Percentiles rank a stretch among this genome's conserved stretches.
Conservation (phyloP, 306 rosid genomes). For the Trifolium repens region DNA sequence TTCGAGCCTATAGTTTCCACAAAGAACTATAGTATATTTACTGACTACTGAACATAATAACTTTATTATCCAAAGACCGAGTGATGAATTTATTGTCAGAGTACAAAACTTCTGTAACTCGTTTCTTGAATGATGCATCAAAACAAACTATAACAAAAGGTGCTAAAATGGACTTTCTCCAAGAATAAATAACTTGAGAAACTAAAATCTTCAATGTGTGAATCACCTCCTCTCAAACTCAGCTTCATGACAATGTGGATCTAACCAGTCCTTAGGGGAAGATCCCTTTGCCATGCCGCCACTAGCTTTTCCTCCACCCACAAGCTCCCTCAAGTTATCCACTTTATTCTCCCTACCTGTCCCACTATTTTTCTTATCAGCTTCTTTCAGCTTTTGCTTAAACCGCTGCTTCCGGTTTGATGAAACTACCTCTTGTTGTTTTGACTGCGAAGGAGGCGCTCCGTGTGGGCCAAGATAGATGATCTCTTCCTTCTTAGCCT, state of each 20-base stretch:
- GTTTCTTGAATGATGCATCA: constrained; percentile 36
- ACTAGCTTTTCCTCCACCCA: constrained; percentile 67
- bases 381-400: constrained; percentile 91
- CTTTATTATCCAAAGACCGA: constrained; percentile 31
- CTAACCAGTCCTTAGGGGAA: constrained; percentile 85
- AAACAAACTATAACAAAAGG: constrained; percentile 22
- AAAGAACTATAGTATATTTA: constrained; percentile 7
- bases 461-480: constrained; percentile 96
- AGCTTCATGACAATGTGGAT: constrained; percentile 94
- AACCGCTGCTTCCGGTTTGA: constrained; percentile 72
- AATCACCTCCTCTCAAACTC: constrained; percentile 72
- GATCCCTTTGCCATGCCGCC: constrained; percentile 58
- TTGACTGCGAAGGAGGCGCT: constrained; percentile 84
- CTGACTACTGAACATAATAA: constrained; percentile 4
- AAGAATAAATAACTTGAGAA: constrained; percentile 33
- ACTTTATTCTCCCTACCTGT: constrained; percentile 84
- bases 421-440: constrained; percentile 67
- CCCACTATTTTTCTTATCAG: constrained; percentile 68
- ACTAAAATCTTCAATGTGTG: constrained; percentile 38
- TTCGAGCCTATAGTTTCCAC: constrained; percentile 9
- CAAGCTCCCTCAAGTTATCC: constrained; percentile 88
- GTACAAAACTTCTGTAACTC: constrained; percentile 43
- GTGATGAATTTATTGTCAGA: constrained; percentile 39
- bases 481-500: constrained; percentile 73
- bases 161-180: background rate